phyloP scores from a whole-genome alignment of 2,329 filamentous ascomycete genomes.

The Elsinoe ampelina region DNA sequence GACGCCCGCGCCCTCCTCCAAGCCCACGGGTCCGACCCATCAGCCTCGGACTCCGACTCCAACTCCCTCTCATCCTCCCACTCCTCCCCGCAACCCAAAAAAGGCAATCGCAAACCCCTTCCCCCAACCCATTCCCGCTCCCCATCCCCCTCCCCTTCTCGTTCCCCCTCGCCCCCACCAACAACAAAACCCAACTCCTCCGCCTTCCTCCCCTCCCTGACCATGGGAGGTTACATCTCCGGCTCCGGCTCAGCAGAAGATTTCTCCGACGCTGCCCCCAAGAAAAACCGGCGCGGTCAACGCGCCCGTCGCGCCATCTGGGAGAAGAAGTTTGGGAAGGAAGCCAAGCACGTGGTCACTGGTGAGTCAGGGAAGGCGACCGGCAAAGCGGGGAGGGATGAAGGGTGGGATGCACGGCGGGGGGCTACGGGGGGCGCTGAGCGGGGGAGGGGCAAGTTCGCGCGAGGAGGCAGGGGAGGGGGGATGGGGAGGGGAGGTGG shows the following conservation, averaged over 20 bases:
- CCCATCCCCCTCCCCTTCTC: constrained; percentile 19
- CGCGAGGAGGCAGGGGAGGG: constrained; percentile 12
- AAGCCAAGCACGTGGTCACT: constrained; percentile 40
- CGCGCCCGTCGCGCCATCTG: constrained; percentile 67
- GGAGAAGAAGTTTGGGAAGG: constrained; percentile 68
- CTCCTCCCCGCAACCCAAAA: constrained; percentile 19
- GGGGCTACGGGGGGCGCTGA: constrained; percentile 35
- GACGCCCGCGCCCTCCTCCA: constrained; percentile 19
- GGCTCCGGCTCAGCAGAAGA: constrained; percentile 60
- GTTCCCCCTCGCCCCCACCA: constrained; percentile 28
- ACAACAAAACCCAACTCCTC: constrained; percentile 33
- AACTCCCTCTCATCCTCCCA: constrained; percentile 17
- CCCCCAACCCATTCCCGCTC: constrained; percentile 5
- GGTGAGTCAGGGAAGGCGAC: neutral
- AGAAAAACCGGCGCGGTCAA: constrained; percentile 70
- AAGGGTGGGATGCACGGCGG: constrained; percentile 50
- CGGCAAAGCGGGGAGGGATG: constrained; percentile 22
- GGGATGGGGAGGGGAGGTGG: constrained; percentile 5
- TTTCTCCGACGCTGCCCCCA: constrained; percentile 40
- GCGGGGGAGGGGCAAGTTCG: constrained; percentile 3
- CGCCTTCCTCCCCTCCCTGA: constrained; percentile 64
- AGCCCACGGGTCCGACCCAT: neutral
- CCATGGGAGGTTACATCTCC: constrained; percentile 68
- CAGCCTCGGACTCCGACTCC: constrained; percentile 19
- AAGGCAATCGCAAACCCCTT: constrained; percentile 15